Conservation (phyloP, 352 stramenopile species). For the Phytophthora foliorum region DNA sequence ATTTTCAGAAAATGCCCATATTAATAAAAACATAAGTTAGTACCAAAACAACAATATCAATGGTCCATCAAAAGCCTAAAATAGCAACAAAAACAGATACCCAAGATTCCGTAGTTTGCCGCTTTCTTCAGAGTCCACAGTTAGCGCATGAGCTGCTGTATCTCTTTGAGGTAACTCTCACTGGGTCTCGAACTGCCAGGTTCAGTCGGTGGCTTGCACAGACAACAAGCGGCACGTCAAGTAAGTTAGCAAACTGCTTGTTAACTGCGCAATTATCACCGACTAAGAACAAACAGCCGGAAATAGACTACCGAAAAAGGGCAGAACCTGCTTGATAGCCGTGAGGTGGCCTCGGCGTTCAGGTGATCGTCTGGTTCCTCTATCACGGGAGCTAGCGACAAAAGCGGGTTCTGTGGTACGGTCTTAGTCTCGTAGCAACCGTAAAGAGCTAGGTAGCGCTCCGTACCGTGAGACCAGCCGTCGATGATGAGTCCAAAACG, state of each 20-base stretch:
- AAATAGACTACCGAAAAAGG: neutral
- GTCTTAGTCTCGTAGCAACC: conserved; percentile 3
- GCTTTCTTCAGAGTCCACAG: conserved; percentile 39
- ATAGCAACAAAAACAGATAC: too few species aligned
- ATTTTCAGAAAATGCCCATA: too few species aligned
- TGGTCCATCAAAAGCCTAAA: too few species aligned
- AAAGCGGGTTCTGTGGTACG: too few species aligned
- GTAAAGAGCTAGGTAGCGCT: conserved; percentile 18
- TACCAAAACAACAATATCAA: conserved; percentile 46
- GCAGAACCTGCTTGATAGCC: too few species aligned
- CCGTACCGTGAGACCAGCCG: conserved; percentile 3
- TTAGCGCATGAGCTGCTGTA: neutral
- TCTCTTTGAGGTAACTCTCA: too few species aligned
- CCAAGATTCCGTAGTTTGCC: too few species aligned
- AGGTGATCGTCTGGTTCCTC: conserved; percentile 8
- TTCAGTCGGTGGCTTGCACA: too few species aligned
- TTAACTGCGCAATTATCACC: conserved; percentile 18
- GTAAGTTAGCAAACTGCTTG: conserved; percentile 6
- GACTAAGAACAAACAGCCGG: neutral
- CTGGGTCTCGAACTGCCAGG: neutral
- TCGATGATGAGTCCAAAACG: conserved; percentile 1
- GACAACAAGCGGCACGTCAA: too few species aligned
- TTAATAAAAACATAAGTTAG: too few species aligned
- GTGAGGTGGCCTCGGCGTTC: conserved; percentile 1
- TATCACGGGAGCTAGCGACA: conserved; percentile 8